Evolutionary conservation across 2,329 filamentous ascomycete genomes (phyloP).

Genomic region (Fusarium sp.): DNA sequence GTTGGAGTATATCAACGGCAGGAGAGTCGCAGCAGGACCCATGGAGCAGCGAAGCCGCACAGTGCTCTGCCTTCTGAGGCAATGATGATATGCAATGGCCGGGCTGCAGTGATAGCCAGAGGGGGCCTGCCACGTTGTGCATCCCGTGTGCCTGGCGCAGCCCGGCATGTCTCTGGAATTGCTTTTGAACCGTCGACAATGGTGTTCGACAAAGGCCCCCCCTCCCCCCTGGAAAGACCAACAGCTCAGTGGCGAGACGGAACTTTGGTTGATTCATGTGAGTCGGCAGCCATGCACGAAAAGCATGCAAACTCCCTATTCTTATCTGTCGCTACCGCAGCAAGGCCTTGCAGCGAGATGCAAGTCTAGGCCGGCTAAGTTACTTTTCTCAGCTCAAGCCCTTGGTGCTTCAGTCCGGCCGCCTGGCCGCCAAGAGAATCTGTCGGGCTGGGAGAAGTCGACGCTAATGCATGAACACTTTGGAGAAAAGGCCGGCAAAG

Average conservation of each 20-base stretch:
- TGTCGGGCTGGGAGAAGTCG: conserved; percentile 18
- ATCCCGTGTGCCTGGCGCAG: conserved; percentile 31
- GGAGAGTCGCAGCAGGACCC: conserved; percentile 25
- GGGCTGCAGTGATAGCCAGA: conserved; percentile 38
- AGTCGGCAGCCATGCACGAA: conserved; percentile 49
- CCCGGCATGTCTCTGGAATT: conserved; percentile 27
- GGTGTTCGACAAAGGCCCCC: conserved; percentile 21
- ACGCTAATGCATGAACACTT: conserved; percentile 36
- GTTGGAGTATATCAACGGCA: conserved; percentile 32
- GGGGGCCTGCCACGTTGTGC: conserved; percentile 47
- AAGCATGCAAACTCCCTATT: conserved; percentile 45
- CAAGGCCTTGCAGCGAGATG: conserved; percentile 26
- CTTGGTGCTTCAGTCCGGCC: conserved; percentile 10
- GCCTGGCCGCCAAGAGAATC: conserved; percentile 18
- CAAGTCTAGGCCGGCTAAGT: conserved; percentile 24
- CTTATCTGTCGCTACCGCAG: conserved; percentile 33
- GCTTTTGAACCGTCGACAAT: conserved; percentile 33
- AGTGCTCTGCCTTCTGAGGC: conserved; percentile 25
- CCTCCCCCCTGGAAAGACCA: conserved; percentile 13
- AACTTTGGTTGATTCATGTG: conserved; percentile 49
- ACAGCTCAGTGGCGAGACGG: conserved; percentile 21
- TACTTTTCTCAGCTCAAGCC: conserved; percentile 20
- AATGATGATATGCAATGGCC: conserved; percentile 31
- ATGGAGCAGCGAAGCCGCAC: conserved; percentile 9
- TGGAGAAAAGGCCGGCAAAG: conserved; percentile 19